Evolutionary conservation across 2,329 filamentous ascomycete species (phyloP).

Genomic region (Cadophora sp.): DNA sequence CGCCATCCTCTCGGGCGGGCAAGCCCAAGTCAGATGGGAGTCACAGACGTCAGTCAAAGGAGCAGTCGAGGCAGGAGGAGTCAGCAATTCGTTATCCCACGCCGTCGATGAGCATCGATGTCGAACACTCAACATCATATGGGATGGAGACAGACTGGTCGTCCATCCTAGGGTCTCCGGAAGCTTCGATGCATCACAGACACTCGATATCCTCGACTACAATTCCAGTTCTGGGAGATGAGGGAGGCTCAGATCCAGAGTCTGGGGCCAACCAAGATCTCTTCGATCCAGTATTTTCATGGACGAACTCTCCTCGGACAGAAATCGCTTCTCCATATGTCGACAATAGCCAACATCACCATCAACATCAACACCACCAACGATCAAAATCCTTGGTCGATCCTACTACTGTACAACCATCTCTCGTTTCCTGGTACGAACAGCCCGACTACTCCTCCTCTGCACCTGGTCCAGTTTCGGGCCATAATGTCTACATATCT

Average conservation of each 20-base stretch:
- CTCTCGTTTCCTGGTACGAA: constrained; percentile 31
- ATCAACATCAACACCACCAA: constrained; percentile 12
- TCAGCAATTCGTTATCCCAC: constrained; percentile 14
- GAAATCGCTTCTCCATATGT: constrained; percentile 24
- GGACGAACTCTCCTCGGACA: constrained; percentile 17
- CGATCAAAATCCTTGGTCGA: constrained; percentile 30
- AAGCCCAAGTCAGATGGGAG: constrained; percentile 53
- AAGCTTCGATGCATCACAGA: constrained; percentile 16
- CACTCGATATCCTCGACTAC: constrained; percentile 25
- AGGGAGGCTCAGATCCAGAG: constrained; percentile 25
- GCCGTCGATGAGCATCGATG: constrained; percentile 19
- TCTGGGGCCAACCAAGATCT: constrained; percentile 26
- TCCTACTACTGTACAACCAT: constrained; percentile 18
- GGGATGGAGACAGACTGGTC: constrained; percentile 29
- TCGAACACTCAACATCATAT: constrained; percentile 25
- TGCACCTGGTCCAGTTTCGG: constrained; percentile 1
- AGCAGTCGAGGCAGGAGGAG: constrained; percentile 23
- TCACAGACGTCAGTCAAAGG: constrained; percentile 18
- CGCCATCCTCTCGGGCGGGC: constrained; percentile 58
- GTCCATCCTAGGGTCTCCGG: constrained; percentile 18
- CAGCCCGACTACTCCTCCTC: constrained; percentile 24
- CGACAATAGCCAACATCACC: constrained; percentile 12
- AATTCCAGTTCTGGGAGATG: constrained; percentile 23
- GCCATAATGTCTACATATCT: constrained; percentile 20
- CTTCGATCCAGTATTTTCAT: constrained; percentile 29